Percentiles rank a stretch among this genome's conserved stretches.
Evolutionary conservation across 352 stramenopile species (phyloP).

Genomic region (Phytophthora macrochlamydospora): DNA sequence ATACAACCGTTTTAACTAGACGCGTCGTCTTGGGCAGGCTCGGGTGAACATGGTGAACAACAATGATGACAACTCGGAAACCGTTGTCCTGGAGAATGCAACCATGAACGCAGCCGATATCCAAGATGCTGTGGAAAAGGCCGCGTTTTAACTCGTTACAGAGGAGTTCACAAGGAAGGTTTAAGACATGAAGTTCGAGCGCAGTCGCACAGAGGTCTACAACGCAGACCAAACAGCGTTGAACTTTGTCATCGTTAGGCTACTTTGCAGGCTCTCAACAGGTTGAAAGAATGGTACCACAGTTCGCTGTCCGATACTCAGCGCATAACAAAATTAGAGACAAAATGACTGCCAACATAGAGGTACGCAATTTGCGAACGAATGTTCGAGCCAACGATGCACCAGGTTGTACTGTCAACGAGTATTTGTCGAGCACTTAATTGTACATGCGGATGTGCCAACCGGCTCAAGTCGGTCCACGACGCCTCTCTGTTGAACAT

Average conservation of each 20-base stretch:
- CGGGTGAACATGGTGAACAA: too few species aligned
- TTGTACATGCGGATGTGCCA: neutral
- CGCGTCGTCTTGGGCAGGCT: too few species aligned
- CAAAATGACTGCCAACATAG: constrained; percentile 31
- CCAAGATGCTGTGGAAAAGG: too few species aligned
- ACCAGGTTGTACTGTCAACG: constrained; percentile 20
- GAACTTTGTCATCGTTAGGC: neutral
- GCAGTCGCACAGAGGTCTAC: too few species aligned
- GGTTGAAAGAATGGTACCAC: constrained; percentile 9
- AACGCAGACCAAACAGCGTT: too few species aligned
- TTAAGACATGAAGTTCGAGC: too few species aligned
- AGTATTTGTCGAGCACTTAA: constrained; percentile 17
- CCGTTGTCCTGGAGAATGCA: too few species aligned
- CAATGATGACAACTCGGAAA: too few species aligned
- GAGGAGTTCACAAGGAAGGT: too few species aligned
- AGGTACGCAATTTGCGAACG: constrained; percentile 21
- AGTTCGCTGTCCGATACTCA: constrained; percentile 10
- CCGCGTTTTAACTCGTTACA: too few species aligned
- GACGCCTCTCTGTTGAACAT: constrained; percentile 14
- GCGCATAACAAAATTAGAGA: constrained; percentile 21
- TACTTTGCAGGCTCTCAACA: constrained; percentile 11
- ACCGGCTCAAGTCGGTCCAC: constrained; percentile 11
- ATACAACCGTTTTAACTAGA: too few species aligned
- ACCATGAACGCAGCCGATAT: too few species aligned
- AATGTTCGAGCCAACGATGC: constrained; percentile 25